Evolutionary conservation across 1,284 basidiomycete species (phyloP), one percentile per base, ranked within the genome.

Genomic region (Xanthoconium separans): DNA sequence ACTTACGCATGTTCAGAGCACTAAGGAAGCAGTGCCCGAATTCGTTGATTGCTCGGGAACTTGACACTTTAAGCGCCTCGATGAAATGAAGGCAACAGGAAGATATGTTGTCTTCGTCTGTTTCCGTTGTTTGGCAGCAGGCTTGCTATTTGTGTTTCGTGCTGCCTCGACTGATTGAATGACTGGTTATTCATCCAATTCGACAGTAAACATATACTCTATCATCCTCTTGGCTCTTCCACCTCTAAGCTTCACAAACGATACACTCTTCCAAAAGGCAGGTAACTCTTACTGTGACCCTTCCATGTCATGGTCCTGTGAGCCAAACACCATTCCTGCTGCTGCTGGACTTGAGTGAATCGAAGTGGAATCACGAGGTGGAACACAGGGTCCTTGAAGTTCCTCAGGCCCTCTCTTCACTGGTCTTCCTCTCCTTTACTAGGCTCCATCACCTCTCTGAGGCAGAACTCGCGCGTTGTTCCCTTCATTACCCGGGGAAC

Each of bases 341-440:
- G 79, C n/a, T 79, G 29, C 65, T 71, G 0, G 81, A 83, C 69
- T 93, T 90, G 8, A 65, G 65, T 0, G 71, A 61, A 67, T 0
- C 91, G 85, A 1, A 89, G 76, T 0, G 91, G 89, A 31, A 92
- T 80, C 41, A 92, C 77, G 15, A 93, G 79, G 60, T 92, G 88
- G 66, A 93, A 93, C 6, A 62, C 53, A 1, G 72, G 60, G 0
- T 53, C 46, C 29, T 41, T 47, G n/a, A n/a, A n/a, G 7, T 51
- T 20, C 15, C 2, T 22, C 22, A 4, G 22, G 22, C 22, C 22
- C 3, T 22, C 22, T 22, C 22, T 22, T 4, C 22, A 27, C 27
- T 1, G 27, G 7, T 27, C 27, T 27, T 27, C 27, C 27, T 27
- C 27, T 27, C 27, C 27, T 27, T 27, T 27, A 7, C 27, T 27